Percentiles rank a stretch among this genome's conserved stretches.
phyloP scores from a whole-genome alignment of 495 filamentous ascomycete genomes.

The Penicillium coprophilum region DNA sequence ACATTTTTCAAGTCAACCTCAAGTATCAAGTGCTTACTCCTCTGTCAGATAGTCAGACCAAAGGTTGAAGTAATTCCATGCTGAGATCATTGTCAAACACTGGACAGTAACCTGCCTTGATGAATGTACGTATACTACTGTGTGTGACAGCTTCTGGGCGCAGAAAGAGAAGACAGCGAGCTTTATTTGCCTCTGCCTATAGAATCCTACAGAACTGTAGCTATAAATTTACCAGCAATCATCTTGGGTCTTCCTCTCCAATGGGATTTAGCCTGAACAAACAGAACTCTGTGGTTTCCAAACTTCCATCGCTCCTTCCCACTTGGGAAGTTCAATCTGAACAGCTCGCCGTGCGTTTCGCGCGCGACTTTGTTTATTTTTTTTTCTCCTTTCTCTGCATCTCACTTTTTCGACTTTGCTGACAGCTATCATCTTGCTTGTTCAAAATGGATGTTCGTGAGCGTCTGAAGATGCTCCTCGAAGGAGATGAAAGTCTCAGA shows the following conservation, averaged over 20 bases:
- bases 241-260: too few relatives aligned
- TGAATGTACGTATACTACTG: background rate
- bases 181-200: background rate
- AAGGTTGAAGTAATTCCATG: background rate
- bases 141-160: background rate
- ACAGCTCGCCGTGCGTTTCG: background rate
- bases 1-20: background rate
- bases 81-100: background rate
- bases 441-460: slow-evolving; percentile 23
- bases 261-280: too few relatives aligned
- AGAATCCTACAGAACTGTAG: too few relatives aligned
- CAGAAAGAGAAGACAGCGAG: background rate
- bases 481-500: slow-evolving; percentile 21
- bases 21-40: background rate
- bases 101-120: background rate
- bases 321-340: background rate
- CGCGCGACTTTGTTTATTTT: background rate
- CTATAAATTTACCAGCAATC: too few relatives aligned
- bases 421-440: background rate
- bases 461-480: slow-evolving; percentile 32
- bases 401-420: background rate
- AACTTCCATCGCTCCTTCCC: background rate
- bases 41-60: background rate
- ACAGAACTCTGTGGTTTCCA: too few relatives aligned
- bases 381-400: background rate